Conservation (phyloP, 768 basidiomycete genomes). For the Mycena leptocephala region DNA sequence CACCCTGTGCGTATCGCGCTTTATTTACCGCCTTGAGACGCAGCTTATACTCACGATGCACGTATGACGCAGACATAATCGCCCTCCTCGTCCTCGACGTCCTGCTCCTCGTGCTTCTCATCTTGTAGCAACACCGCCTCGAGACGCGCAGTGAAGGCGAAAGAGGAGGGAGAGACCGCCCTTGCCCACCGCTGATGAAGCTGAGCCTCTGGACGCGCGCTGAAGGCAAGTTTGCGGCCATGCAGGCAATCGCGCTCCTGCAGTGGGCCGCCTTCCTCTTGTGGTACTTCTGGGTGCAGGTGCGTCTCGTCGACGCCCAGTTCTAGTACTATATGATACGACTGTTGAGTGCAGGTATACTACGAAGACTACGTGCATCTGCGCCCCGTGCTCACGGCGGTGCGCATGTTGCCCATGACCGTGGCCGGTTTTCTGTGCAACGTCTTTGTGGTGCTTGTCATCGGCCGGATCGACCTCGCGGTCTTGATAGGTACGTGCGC, state of each 20-base stretch:
- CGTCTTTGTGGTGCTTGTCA: conserved; percentile 72
- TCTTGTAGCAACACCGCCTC: conserved; percentile 75
- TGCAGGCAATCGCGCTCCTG: conserved; percentile 74
- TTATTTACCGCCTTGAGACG: conserved; percentile 31
- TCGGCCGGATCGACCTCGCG: conserved; percentile 69
- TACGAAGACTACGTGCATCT: conserved; percentile 78
- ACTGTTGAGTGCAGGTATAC: conserved; percentile 71
- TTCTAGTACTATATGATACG: too few relatives aligned
- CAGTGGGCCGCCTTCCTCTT: conserved; percentile 72
- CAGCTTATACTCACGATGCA: conserved; percentile 12
- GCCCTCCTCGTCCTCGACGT: conserved; percentile 74
- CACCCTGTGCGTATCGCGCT: conserved; percentile 43
- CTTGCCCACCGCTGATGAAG: conserved; percentile 78
- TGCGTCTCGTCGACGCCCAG: conserved; percentile 49
- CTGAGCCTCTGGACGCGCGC: conserved; percentile 76
- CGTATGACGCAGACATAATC: conserved; percentile 68
- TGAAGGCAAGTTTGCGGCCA: conserved; percentile 73
- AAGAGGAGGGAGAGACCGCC: background rate
- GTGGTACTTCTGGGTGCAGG: conserved; percentile 62
- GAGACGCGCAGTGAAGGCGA: conserved; percentile 46
- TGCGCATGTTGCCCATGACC: conserved; percentile 82
- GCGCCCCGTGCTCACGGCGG: conserved; percentile 72
- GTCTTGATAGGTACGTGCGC: conserved; percentile 69
- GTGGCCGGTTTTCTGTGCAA: conserved; percentile 78
- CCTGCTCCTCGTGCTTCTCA: conserved; percentile 66